Evolutionary conservation across 805 yeast species (phyloP), one percentile per base, ranked within the genome.

Genomic region (Isabelozyma gotoi): DNA sequence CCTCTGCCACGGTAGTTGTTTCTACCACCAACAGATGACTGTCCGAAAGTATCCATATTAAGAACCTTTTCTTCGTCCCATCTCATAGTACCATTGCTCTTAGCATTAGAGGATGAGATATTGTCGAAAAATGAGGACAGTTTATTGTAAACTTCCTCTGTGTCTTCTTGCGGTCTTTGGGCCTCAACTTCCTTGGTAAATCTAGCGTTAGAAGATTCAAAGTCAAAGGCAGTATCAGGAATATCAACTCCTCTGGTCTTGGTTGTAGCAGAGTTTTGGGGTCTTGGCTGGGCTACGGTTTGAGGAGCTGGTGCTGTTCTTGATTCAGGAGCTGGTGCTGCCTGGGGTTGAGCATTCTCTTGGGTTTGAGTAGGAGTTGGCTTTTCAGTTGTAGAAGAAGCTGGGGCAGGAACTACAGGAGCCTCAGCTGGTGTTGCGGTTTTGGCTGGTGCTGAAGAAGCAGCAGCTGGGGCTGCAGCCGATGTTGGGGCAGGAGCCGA

Each of bases 71-170:
- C 96, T 52, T 84, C 86, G 38, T 76, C 69, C 82, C 95, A 84
- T 56, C 82, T 77, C 79, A 81, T 71, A 29, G 58, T 38, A 24
- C 29, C 12, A 19, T 65, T 57, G 39, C 75, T 75, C 41, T 76
- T 78, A 37, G 60, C 69, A 32, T 82, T 73, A 3, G 89, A 82
- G 8, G 89, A 79, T 8, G 96, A 85, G 44, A 92, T 80, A 48
- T 78, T 80, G 65, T 94, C 98, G 58, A 92, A 92, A 64, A 94
- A 92, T 1, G 97, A 90, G 11, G 89, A 80, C 56, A 78, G 77
- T 63, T 84, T 89, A 68, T 90, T 79, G 70, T 94, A 94, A 20
- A 55, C 58, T 7, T 58, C 42, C 31, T 46, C 52, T 2, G n/a
- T n/a, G 8, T 24, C 29, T 19, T 62, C 67, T 18, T 58, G 53